phyloP scores from a whole-genome alignment of 176 grass and related monocot species.

The Raddia distichophylla region DNA sequence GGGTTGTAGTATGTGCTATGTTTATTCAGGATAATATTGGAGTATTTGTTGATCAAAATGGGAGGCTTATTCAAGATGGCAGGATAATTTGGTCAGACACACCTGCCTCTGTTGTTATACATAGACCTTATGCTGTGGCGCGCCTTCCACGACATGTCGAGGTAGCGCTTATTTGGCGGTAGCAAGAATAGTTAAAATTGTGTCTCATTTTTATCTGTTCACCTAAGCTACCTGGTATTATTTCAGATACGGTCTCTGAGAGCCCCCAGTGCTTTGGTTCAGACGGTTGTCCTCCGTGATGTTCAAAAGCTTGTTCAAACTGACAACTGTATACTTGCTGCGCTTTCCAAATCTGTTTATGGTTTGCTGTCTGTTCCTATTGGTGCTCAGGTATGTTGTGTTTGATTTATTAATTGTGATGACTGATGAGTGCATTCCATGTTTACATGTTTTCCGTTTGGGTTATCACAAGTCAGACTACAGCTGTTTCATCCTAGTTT shows the following conservation, averaged over 20 bases:
- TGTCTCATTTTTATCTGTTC: background rate
- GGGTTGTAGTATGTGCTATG: constrained; percentile 13
- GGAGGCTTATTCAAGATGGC: constrained; percentile 92
- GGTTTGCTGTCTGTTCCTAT: constrained; percentile 91
- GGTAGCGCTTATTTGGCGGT: constrained; percentile 42
- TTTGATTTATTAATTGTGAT: constrained; percentile 39
- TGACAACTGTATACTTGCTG: constrained; percentile 83
- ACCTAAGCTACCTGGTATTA: constrained; percentile 32
- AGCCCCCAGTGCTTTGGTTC: constrained; percentile 86
- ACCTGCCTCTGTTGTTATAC: constrained; percentile 75
- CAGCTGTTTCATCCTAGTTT: constrained; percentile 32
- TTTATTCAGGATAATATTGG: constrained; percentile 88
- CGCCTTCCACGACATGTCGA: constrained; percentile 81
- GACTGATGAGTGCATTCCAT: background rate
- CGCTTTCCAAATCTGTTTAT: constrained; percentile 72
- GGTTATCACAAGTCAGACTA: background rate
- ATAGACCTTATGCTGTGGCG: constrained; percentile 82
- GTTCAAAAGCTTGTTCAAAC: constrained; percentile 87
- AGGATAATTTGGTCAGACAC: constrained; percentile 96
- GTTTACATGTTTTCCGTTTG: constrained; percentile 23
- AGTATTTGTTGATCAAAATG: constrained; percentile 98
- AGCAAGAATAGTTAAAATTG: background rate
- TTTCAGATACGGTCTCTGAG: constrained; percentile 92
- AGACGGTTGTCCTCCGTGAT: constrained; percentile 85
- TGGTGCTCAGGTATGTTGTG: constrained; percentile 79